phyloP scores from a whole-genome alignment of 2,329 filamentous ascomycete species.

The Aspergillus bombycis region DNA sequence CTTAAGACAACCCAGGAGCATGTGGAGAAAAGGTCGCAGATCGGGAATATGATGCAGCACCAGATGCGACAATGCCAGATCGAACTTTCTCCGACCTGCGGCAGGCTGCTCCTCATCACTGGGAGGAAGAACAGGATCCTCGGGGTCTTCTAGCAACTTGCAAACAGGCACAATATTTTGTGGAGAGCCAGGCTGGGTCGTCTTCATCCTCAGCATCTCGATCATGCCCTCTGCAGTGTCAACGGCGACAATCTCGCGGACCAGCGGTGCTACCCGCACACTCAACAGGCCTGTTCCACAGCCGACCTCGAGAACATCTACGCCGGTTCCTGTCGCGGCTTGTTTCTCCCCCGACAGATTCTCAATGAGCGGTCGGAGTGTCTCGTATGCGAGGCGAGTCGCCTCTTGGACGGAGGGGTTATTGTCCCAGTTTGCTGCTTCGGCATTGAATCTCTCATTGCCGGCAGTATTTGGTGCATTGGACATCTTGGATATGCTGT shows the following conservation, averaged over 20 bases:
- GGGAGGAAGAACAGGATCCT: conserved; percentile 49
- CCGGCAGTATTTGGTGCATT: conserved; percentile 6
- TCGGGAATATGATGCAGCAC: conserved; percentile 60
- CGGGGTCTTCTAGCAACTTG: conserved; percentile 53
- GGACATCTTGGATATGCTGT: background rate
- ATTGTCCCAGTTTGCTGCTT: conserved; percentile 58
- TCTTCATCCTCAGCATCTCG: conserved; percentile 51
- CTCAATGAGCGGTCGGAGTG: conserved; percentile 42
- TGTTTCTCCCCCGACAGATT: conserved; percentile 23
- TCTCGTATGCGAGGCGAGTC: conserved; percentile 48
- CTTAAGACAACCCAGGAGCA: conserved; percentile 52
- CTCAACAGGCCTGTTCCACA: conserved; percentile 61
- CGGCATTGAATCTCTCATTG: conserved; percentile 56
- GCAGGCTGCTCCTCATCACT: conserved; percentile 30
- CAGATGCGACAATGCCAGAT: conserved; percentile 57
- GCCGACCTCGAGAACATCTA: conserved; percentile 60
- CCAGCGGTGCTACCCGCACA: conserved; percentile 52
- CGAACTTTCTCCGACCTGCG: conserved; percentile 46
- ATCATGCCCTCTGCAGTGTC: conserved; percentile 62
- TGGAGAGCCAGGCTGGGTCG: conserved; percentile 31
- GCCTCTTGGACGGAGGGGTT: conserved; percentile 55
- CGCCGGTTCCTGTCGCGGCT: background rate
- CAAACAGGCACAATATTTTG: conserved; percentile 53
- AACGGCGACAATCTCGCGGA: conserved; percentile 54
- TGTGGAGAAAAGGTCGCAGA: conserved; percentile 47